Base-by-base conservation (phyloP, 139 green algal species). In the Micractinium conductrix region DNA sequence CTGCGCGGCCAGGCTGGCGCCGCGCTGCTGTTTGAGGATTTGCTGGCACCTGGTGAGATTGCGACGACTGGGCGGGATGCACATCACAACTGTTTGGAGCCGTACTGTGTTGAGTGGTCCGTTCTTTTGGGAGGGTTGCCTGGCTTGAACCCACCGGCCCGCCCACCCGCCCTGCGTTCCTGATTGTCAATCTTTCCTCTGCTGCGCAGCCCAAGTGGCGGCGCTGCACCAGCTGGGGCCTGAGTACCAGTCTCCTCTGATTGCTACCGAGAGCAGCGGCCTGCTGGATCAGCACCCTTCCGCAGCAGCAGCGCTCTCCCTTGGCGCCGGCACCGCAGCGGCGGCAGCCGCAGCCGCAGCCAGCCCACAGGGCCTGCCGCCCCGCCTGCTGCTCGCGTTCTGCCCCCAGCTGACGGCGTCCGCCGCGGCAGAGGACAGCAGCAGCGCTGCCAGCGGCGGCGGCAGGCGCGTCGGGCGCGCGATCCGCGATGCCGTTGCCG, bases 21-120 rank as follows among this genome's bases (percentile, higher is more conserved):
- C n/a, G 81, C 88, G 26, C 86, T 91, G 55, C 74, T 92, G 28
- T 92, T 92, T 62, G 86, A 91, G 1, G 86, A 86, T n/a, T 44
- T 80, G 53, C 70, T 86, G 26, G 3, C 14, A 22, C 74, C 84
- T 84, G 87, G 87, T 88, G 24, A 17, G 67, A n/a, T n/a, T n/a
- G n/a, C n/a, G n/a, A n/a, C n/a, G n/a, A n/a, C n/a, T n/a, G n/a
- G n/a, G n/a, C n/a, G n/a, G n/a, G n/a, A n/a, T n/a, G n/a, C n/a
- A n/a, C n/a, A n/a, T n/a, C n/a, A n/a, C n/a, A n/a, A n/a, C n/a
- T n/a, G n/a, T n/a, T n/a, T n/a, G n/a, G n/a, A n/a, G n/a, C n/a
- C n/a, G n/a, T n/a, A n/a, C n/a, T n/a, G n/a, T n/a, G n/a, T n/a
- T n/a, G n/a, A n/a, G n/a, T n/a, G n/a, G n/a, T n/a, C n/a, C n/a